These are phyloP conservation scores for Diplodia seriata DNA, from an alignment of 2,329 filamentous ascomycete species.

Conservation along the genomic window DNA sequence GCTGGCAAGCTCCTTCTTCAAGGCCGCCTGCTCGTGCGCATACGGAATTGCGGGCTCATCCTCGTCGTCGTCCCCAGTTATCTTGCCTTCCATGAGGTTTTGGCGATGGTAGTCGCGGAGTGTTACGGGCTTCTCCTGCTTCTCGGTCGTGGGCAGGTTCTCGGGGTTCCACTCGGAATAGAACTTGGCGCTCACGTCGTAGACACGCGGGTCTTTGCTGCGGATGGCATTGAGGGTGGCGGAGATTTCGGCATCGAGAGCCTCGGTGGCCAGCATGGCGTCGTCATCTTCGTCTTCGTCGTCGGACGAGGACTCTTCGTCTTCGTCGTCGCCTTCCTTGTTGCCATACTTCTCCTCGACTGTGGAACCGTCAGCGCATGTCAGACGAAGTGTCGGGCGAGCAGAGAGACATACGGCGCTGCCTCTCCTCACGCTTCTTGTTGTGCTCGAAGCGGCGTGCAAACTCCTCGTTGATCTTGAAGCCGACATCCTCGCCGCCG, in stretches of 20 bases:
- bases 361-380: conserved; percentile 48
- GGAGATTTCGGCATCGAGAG: conserved; percentile 84
- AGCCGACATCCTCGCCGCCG: conserved; percentile 40
- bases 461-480: conserved; percentile 91
- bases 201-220: conserved; percentile 88
- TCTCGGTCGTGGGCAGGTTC: conserved; percentile 45
- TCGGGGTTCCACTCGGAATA: conserved; percentile 71
- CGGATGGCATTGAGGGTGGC: conserved; percentile 87
- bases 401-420: conserved; percentile 62
- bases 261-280: conserved; percentile 83
- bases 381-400: neutral
- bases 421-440: conserved; percentile 90
- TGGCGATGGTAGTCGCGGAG: conserved; percentile 91
- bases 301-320: conserved; percentile 52
- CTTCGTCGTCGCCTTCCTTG: conserved; percentile 66
- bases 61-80: conserved; percentile 65
- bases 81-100: conserved; percentile 78
- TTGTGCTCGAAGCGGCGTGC: conserved; percentile 93
- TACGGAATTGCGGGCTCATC: conserved; percentile 72
- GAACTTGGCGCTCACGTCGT: conserved; percentile 81
- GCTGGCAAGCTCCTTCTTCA: conserved; percentile 80
- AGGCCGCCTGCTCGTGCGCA: conserved; percentile 82
- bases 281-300: conserved; percentile 86
- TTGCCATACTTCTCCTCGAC: conserved; percentile 88
- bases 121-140: conserved; percentile 83